Base-by-base conservation (phyloP, 2,329 filamentous ascomycete species). In the Parastagonospora avenae region DNA sequence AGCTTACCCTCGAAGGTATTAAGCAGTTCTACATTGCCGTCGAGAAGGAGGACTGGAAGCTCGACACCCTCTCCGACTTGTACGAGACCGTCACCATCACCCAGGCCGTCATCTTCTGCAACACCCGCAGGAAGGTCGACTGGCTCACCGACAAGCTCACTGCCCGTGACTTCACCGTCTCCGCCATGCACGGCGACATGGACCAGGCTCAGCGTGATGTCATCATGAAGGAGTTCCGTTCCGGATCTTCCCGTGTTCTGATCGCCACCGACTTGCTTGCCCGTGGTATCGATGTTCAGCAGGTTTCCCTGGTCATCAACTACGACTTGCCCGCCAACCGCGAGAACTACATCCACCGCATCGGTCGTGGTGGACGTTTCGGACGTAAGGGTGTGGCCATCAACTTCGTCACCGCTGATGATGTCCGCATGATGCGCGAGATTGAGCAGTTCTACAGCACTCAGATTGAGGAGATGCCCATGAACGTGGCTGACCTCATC, bases 361-460 rank as follows among this genome's bases (percentile, higher is more conserved):
- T 99, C 74, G 94, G 94, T 86, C 93, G 94, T 87, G 92, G 92
- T 83, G 94, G 94, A 82, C 92, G 94, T 84, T 99, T 99, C 83
- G 94, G 94, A 80, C 92, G 94, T 80, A 99, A 99, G 89, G 94
- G 94, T 89, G 94, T 99, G 78, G 94, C 94, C 74, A 99, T 99
- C 86, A 99, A 99, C 91, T 99, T 99, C 78, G 94, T 99, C 77
- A 97, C 93, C 58, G 91, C 92, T 71, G 94, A 99, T 66, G 94
- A 99, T 80, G 94, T 99, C 73, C 92, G 93, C 79, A 97, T 99
- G 91, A 95, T 99, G 91, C 88, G 94, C 78, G 94, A 99, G 81
- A 99, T 99, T 71, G 94, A 99, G 80, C 91, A 97, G 83, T 99
- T 97, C 86, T 99, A 99, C 89, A 96, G 91, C 86, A 99, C 94